Evolutionary conservation across 2,329 filamentous ascomycete genomes (phyloP).

Genomic region (Triangularia setosa): DNA sequence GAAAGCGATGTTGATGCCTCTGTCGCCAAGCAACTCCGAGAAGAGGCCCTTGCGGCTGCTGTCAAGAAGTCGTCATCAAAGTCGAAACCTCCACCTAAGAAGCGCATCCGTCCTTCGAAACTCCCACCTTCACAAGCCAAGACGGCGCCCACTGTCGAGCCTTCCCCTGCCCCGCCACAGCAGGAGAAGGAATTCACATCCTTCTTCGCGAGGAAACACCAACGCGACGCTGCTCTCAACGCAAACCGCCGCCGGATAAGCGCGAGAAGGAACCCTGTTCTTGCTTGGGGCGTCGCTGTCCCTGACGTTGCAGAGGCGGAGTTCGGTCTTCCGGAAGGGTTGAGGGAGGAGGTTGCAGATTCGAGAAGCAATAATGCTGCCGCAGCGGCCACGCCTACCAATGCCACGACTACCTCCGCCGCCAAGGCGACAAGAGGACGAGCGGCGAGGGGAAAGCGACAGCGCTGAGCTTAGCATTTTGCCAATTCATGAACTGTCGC

Average conservation of each 20-base stretch:
- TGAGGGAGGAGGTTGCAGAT: background rate
- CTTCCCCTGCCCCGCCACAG: slow-evolving; percentile 30
- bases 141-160: slow-evolving; percentile 22
- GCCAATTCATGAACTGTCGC: too few relatives aligned
- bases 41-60: slow-evolving; percentile 44
- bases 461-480: background rate
- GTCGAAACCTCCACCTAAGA: background rate
- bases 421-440: background rate
- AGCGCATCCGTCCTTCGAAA: slow-evolving; percentile 14
- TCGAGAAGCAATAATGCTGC: background rate
- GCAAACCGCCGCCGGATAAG: slow-evolving; percentile 53
- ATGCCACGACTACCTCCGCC: background rate
- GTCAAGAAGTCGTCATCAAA: background rate
- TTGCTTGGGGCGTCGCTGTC: slow-evolving; percentile 78
- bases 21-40: slow-evolving; percentile 69
- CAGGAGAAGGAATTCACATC: slow-evolving; percentile 68
- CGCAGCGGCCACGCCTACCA: background rate
- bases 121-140: slow-evolving; percentile 17
- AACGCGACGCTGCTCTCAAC: slow-evolving; percentile 75
- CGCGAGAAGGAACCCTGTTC: slow-evolving; percentile 58
- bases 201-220: slow-evolving; percentile 77
- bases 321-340: slow-evolving; percentile 67
- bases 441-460: background rate
- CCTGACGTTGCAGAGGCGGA: slow-evolving; percentile 68
- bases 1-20: slow-evolving; percentile 67